Evolutionary conservation across 768 basidiomycete genomes (phyloP).

Genomic region (Lactarius hatsudake): DNA sequence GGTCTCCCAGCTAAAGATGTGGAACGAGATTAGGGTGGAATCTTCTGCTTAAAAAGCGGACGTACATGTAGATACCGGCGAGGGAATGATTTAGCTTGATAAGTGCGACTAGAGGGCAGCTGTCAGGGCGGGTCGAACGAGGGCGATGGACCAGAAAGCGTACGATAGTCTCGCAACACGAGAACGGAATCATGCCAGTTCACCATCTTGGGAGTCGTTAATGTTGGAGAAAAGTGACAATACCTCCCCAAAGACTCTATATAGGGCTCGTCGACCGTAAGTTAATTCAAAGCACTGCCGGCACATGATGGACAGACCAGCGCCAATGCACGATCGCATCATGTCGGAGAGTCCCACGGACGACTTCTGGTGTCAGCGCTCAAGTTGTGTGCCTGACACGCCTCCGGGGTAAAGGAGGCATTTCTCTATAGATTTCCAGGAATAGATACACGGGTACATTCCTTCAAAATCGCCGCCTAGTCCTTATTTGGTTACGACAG

Average conservation of each 20-base stretch:
- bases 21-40: neutral
- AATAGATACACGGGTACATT: neutral
- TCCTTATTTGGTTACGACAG: neutral
- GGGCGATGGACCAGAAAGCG: neutral
- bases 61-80: neutral
- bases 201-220: constrained; percentile 13
- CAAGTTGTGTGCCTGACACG: neutral
- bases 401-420: neutral
- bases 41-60: neutral
- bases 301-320: neutral
- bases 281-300: neutral
- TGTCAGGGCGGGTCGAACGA: neutral
- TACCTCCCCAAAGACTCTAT: neutral
- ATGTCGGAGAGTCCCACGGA: neutral
- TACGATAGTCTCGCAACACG: constrained; percentile 6
- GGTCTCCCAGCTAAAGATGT: neutral
- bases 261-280: neutral
- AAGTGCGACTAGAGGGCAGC: neutral
- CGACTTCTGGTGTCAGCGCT: neutral
- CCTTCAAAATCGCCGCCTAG: neutral
- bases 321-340: neutral
- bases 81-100: neutral
- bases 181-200: constrained; percentile 9
- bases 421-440: neutral
- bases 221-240: neutral